Percentiles rank a stretch among this genome's conserved stretches.
These are phyloP conservation scores for Circinella minor DNA, from an alignment of 371 early-diverging fungal genomes.

Conservation along the genomic window DNA sequence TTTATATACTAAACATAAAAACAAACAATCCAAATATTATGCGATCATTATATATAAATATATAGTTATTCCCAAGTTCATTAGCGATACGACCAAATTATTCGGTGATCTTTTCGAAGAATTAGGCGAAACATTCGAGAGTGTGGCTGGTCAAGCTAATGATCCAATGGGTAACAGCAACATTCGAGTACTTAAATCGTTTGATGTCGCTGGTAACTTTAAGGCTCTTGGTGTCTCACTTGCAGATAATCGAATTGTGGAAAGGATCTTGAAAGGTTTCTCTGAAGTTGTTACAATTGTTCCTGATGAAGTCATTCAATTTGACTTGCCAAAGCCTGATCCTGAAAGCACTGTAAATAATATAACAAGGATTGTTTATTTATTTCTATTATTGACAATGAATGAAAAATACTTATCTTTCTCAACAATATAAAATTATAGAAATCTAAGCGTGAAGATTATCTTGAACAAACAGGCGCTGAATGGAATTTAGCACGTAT, in stretches of 20 bases:
- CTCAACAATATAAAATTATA: background rate
- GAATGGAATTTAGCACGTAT: slow-evolving; percentile 49
- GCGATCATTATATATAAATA: background rate
- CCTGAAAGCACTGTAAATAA: slow-evolving; percentile 23
- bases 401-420: no score
- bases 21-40: no score
- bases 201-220: slow-evolving; percentile 31
- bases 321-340: slow-evolving; percentile 30
- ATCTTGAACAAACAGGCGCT: slow-evolving; percentile 30
- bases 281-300: slow-evolving; percentile 36
- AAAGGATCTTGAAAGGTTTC: slow-evolving; percentile 20
- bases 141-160: slow-evolving; percentile 7
- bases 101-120: slow-evolving; percentile 38
- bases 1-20: no score
- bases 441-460: slow-evolving; percentile 3
- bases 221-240: slow-evolving; percentile 41
- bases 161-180: slow-evolving; percentile 20
- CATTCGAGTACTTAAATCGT: slow-evolving; percentile 37
- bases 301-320: slow-evolving; percentile 46
- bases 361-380: background rate
- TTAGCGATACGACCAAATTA: slow-evolving; percentile 15
- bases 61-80: slow-evolving; percentile 30
- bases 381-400: background rate
- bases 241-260: slow-evolving; percentile 27
- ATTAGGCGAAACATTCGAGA: slow-evolving; percentile 24